These are phyloP conservation scores for Chalciporus piperatus DNA, from an alignment of 768 basidiomycete genomes.

Conservation along the genomic window DNA sequence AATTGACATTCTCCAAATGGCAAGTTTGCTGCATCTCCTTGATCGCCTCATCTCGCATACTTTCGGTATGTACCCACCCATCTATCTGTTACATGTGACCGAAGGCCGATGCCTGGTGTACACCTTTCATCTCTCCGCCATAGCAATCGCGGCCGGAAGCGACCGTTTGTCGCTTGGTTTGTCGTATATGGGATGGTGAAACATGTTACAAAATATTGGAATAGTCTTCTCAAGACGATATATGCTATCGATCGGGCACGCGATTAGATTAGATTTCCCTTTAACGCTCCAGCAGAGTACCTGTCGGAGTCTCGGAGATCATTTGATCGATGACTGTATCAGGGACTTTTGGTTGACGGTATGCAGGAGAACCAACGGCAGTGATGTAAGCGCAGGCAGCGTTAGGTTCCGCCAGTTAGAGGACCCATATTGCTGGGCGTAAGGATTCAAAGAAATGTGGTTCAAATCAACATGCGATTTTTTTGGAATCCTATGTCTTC, in stretches of 20 bases:
- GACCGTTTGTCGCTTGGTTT: constrained; percentile 1
- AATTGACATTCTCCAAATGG: not conserved
- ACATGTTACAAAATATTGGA: not conserved
- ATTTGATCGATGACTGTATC: not conserved
- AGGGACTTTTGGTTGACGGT: not conserved
- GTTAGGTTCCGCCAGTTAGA: constrained; percentile 6
- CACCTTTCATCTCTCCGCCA: constrained; percentile 14
- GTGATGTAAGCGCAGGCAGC: constrained; percentile 14
- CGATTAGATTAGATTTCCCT: not conserved
- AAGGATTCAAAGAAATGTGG: not conserved
- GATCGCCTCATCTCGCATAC: too few relatives aligned
- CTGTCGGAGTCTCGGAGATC: not conserved
- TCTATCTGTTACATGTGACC: constrained; percentile 8
- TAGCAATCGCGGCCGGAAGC: not conserved
- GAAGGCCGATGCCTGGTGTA: not conserved
- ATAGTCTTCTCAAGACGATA: not conserved
- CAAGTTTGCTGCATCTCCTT: not conserved
- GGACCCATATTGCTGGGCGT: constrained; percentile 21
- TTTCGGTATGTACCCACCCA: not conserved
- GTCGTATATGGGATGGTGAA: constrained; percentile 8
- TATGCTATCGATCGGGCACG: not conserved
- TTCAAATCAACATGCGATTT: not conserved
- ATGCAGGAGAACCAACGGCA: not conserved
- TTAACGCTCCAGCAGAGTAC: too few relatives aligned
- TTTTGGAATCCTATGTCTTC: not conserved